phyloP scores from a whole-genome alignment of 495 filamentous ascomycete genomes.

The Penicillium pulvis region DNA sequence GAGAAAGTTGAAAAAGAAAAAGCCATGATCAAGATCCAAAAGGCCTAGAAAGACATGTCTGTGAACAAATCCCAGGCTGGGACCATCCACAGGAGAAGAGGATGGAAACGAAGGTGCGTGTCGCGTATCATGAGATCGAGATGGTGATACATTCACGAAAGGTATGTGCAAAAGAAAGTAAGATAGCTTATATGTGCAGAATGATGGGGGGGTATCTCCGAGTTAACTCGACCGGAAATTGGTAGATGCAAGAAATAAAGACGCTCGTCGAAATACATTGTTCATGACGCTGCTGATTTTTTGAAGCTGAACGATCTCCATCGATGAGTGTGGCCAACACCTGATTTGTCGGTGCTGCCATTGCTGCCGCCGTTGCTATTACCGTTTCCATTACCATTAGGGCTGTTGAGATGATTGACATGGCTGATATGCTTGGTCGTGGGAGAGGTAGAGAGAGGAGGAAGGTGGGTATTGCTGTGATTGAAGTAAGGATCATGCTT shows the following conservation, averaged over 20 bases:
- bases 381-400: conserved; percentile 1
- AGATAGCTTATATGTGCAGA: conserved; percentile 29
- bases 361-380: conserved; percentile 3
- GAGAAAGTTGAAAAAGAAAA: conserved; percentile 15
- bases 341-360: background rate
- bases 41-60: conserved; percentile 27
- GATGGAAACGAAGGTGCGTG: conserved; percentile 5
- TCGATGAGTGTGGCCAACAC: conserved; percentile 19
- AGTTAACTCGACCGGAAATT: conserved; percentile 14
- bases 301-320: conserved; percentile 37
- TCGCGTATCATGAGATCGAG: conserved; percentile 26
- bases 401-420: background rate
- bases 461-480: conserved; percentile 1
- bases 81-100: conserved; percentile 19
- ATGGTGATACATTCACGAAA: conserved; percentile 42
- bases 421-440: conserved; percentile 14
- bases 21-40: conserved; percentile 14
- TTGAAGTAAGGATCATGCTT: conserved; percentile 1
- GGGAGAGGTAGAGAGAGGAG: conserved; percentile 9
- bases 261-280: conserved; percentile 23
- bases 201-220: conserved; percentile 28
- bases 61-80: background rate
- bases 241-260: conserved; percentile 19
- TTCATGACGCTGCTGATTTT: conserved; percentile 26
- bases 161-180: conserved; percentile 36